These are phyloP conservation scores for Eucalyptus shirleyi DNA, from an alignment of 345 rosid species.

Conservation along the genomic window DNA sequence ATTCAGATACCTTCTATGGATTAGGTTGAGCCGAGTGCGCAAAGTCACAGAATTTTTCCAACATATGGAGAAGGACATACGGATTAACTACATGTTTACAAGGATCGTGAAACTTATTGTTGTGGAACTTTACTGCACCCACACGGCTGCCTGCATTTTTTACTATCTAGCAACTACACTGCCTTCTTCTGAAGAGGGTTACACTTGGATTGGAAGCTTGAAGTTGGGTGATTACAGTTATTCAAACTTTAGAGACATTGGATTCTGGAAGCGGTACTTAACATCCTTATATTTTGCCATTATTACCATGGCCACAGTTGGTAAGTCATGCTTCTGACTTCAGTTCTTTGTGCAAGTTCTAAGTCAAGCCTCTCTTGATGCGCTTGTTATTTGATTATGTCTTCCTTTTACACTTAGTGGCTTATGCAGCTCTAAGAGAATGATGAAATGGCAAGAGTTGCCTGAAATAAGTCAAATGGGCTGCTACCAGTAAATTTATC, in stretches of 20 bases:
- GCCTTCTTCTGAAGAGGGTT: slow-evolving; percentile 64
- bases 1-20: slow-evolving; percentile 65
- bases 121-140: slow-evolving; percentile 82
- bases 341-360: background rate
- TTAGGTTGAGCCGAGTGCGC: slow-evolving; percentile 49
- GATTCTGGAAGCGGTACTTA: slow-evolving; percentile 60
- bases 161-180: slow-evolving; percentile 85
- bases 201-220: slow-evolving; percentile 89
- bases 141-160: slow-evolving; percentile 88
- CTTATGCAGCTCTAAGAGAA: background rate
- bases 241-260: slow-evolving; percentile 53
- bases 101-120: slow-evolving; percentile 79
- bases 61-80: slow-evolving; percentile 66
- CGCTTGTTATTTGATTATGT: background rate
- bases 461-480: background rate
- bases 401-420: background rate
- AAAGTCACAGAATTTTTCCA: slow-evolving; percentile 50
- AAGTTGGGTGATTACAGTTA: slow-evolving; percentile 64
- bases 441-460: background rate
- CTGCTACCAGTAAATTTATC: background rate
- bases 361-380: background rate
- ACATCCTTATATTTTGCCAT: slow-evolving; percentile 77
- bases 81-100: slow-evolving; percentile 71
- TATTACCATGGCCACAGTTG: slow-evolving; percentile 93
- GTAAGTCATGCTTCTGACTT: slow-evolving; percentile 13